Base-by-base conservation (phyloP, 2,329 filamentous ascomycete species). In the Ceratocystiopsis sp. region DNA sequence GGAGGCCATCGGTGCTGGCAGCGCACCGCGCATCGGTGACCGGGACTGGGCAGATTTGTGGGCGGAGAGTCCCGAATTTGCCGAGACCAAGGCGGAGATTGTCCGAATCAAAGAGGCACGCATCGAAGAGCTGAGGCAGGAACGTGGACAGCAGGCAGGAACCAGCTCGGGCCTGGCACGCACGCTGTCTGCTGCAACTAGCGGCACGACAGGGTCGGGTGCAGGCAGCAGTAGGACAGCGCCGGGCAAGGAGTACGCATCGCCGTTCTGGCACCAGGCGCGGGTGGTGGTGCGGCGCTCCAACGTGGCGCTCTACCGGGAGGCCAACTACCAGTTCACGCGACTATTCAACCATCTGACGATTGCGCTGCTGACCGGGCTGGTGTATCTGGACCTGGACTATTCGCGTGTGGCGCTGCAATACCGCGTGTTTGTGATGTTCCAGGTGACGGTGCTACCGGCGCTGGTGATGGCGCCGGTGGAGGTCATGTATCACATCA, bases 281-380 rank as follows among this genome's bases (percentile, higher is more conserved):
- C 79, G 75, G 59, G 61, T 82, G 3, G 84, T 93, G 29, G 71
- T 76, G 51, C 67, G 64, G 45, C 77, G 87, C 45, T 84, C 79
- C 50, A 81, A 85, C 57, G 65, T 84, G 4, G 71, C 82, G 0
- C 89, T 83, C 65, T 94, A 84, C 84, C 72, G 86, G 37, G 83
- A 80, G 2, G 83, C 83, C 34, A 86, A 93, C 63, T 94, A 94
- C 57, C 78, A 85, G 42, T 91, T 93, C 59, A 93, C 85, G 1
- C 75, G 85, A 16, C 65, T 93, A 16, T 93, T 89, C 67, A 87
- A 82, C 55, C 85, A 93, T 57, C 65, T 89, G 46, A 73, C 77
- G 47, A 82, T 93, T 50, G 79, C 82, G 1, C 55, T 93, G 14
- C 63, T 93, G 44, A 84, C 80, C 0, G 86, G 86, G 51, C 68